Base-by-base conservation (phyloP, 2,329 filamentous ascomycete genomes). In the Amesomyces nigricolor region DNA sequence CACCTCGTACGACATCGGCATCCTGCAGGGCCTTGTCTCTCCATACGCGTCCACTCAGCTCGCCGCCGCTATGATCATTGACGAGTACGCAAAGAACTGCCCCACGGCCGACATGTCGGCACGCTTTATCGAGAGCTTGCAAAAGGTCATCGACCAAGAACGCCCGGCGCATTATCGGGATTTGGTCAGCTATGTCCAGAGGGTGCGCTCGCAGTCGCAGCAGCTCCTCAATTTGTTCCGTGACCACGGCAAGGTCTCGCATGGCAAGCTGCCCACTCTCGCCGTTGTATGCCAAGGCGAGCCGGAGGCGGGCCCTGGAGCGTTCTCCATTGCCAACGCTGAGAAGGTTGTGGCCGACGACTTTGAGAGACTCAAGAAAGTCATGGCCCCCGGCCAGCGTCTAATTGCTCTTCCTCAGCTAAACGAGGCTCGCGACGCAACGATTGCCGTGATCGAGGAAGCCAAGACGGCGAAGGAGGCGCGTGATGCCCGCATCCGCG, bases 231-330 rank as follows among this genome's bases (percentile, higher is more conserved):
- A 92, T 67, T 83, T 94, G 50, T 99, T 99, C 79, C 83, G 91
- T 63, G 92, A 97, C 63, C 86, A 91, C 65, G 91, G 89, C 38
- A 91, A 94, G 67, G 85, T 95, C 1, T 80, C 88, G 19, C 80
- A 83, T 47, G 78, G 80, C 59, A 88, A 86, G 67, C 75, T 97
- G 40, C 92, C 95, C 1, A 79, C 79, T 5, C 80, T 97, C 46
- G 90, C 94, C 19, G 89, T 95, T 2, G 84, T 99, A 16, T 92
- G 96, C 8, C 94, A 99, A 72, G 94, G 94, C 30, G 92, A 97
- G 66, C 78, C 88, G 5, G 88, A 95, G 66, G 92, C 94, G 37
- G 92, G 94, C 0, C 91, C 92, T 9, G 92, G 85, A 64, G 92
- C 94, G 6, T 99, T 99, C 70, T 95, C 91, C 1, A 80, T 97